Evolutionary conservation across 805 yeast genomes (phyloP), one percentile per base, ranked within the genome.

Genomic region (Cyberlindnera euphorbiae): DNA sequence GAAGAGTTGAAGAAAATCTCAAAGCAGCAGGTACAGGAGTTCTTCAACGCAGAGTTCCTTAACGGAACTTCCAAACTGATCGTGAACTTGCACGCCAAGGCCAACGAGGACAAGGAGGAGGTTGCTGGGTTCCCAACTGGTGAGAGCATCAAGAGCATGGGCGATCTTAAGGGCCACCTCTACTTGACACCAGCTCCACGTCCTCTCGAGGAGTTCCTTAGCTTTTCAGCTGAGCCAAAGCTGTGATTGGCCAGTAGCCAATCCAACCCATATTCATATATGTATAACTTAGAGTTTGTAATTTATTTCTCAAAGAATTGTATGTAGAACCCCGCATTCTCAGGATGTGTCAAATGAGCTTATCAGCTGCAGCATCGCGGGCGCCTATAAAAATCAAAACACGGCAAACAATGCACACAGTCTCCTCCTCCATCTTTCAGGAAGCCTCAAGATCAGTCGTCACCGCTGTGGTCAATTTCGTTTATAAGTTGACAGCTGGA

Each of bases 31-130:
- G 62, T 88, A 25, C 47, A 75, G 18, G 65, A 67, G 1, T 79
- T 79, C 50, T 85, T 70, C 55, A 52, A 71, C 17, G 48, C 60
- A 4, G 65, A 61, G 23, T 64, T 83, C 4, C 42, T 66, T 6
- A 46, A 57, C 14, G 42, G 54, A 1, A 52, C 65, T 2, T 49
- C 77, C 1, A 73, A 63, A 50, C 53, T 80, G 16, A 68, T 78
- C 18, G 70, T 83, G 13, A 84, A 82, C 51, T 66, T 88, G 53
- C 71, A 76, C 50, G 76, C 94, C 0, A 62, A 56, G 36, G 53
- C 51, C 6, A 44, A 33, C 11, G 45, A 35, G 4, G 59, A 59
- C 32, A 52, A 50, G 7, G 45, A 46, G 14, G 39, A 43, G 14
- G 47, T 52, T 11, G 49, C 54, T 9, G 58, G 53, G 3, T 74